Evolutionary conservation across 495 filamentous ascomycete genomes (phyloP), one percentile per base, ranked within the genome.

Genomic region (Gamarada debralockiae): DNA sequence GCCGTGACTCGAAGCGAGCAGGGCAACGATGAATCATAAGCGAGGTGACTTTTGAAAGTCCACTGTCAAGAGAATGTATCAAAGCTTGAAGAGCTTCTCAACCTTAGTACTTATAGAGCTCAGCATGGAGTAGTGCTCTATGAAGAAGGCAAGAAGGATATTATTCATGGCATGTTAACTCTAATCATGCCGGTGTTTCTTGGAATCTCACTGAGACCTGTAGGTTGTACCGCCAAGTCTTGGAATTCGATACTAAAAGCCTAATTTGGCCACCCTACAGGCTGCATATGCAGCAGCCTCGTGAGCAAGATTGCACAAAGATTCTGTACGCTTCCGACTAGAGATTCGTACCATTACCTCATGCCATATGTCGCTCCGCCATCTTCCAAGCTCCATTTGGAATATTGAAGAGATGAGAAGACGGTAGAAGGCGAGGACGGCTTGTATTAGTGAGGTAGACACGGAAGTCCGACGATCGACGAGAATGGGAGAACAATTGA

Each of bases 311-410:
- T 21, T 21, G 25, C 7, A 15, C 40, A 13, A 43, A 53, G 50
- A 53, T 53, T 38, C 50, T 53, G 50, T 41, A 38, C 1, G 15
- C 13, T 22, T 22, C 41, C 41, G 31, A 46, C 25, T 23, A 52
- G 49, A 45, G 25, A 47, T 20, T 47, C 44, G 17, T 14, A 34
- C 14, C 5, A 47, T 3, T 23, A 17, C 44, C 25, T 23, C 23
- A 46, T 18, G 23, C 41, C 41, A 13, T 44, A 21, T 24, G 15
- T 9, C 41, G 25, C 14, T 44, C 41, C 17, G 41, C 41, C n/a
- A n/a, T n/a, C n/a, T n/a, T 29, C 10, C 5, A 29, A 29, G 27
- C 27, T 24, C 47, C 29, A 50, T 20, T 37, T 33, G 48, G 48
- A 50, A 38, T 29, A n/a, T 14, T 36, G 20, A 50, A 41, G 25